A percentile compares a stretch with the other conserved stretches of the same genome.
These are phyloP conservation scores for Psilocybe tampanensis DNA, from an alignment of 768 basidiomycete species.

Conservation along the genomic window DNA sequence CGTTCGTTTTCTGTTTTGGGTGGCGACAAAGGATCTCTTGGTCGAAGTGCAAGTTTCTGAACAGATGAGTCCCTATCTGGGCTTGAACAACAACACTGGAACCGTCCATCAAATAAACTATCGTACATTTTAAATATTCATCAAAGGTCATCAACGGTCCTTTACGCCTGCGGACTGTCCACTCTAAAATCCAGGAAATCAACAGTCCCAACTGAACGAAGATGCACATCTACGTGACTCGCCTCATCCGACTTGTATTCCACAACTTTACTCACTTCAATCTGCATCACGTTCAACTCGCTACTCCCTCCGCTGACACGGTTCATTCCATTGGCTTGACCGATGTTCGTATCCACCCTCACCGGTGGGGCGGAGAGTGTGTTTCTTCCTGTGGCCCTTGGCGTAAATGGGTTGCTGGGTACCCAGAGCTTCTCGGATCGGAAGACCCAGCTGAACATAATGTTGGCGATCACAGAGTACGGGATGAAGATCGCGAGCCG, in stretches of 20 bases:
- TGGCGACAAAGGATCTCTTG: too few species aligned
- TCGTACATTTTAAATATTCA: too few species aligned
- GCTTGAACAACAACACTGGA: too few species aligned
- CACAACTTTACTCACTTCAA: not conserved
- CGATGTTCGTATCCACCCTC: not conserved
- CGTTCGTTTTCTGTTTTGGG: too few species aligned
- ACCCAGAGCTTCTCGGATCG: not conserved
- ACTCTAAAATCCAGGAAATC: not conserved
- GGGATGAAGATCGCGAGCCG: slow-evolving; percentile 2
- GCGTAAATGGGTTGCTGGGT: not conserved
- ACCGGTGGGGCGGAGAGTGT: not conserved
- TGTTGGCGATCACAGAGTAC: slow-evolving; percentile 1
- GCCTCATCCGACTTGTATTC: not conserved
- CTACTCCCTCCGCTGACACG: not conserved
- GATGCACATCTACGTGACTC: not conserved
- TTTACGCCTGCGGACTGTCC: too few species aligned
- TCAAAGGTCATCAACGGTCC: too few species aligned
- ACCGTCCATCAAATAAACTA: too few species aligned
- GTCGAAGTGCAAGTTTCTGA: too few species aligned
- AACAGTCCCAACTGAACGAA: not conserved
- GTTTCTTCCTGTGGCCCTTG: not conserved
- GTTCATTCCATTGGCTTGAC: not conserved
- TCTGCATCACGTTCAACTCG: not conserved
- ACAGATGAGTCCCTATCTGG: too few species aligned
- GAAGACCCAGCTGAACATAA: slow-evolving; percentile 10